A percentile compares a stretch with the other conserved stretches of the same genome.
These are phyloP conservation scores for Aurantiochytrium sp. DNA, from an alignment of 108 stramenopile genomes.

Conservation along the genomic window DNA sequence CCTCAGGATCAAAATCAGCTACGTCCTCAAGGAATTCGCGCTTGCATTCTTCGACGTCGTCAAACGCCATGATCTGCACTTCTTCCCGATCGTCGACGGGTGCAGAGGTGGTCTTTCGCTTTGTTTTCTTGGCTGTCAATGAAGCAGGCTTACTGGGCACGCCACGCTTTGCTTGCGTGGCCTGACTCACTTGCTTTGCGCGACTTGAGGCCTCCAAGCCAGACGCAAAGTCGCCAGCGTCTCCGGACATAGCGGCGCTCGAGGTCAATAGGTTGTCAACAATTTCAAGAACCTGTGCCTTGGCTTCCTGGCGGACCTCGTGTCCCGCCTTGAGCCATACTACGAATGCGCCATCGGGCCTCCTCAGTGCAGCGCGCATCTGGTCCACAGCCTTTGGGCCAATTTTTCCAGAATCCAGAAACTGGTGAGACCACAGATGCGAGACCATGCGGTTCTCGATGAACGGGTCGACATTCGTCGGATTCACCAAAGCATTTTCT, in stretches of 20 bases:
- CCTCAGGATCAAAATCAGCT: no score
- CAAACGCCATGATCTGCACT: no score
- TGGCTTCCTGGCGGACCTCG: constrained; percentile 46
- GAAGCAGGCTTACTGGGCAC: background rate
- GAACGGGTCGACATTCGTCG: constrained; percentile 51
- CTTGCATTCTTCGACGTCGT: no score
- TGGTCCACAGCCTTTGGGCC: constrained; percentile 30
- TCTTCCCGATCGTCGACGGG: no score
- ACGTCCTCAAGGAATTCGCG: no score
- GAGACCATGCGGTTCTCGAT: constrained; percentile 35
- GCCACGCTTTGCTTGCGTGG: background rate
- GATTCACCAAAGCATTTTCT: constrained; percentile 44
- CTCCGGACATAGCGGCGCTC: background rate
- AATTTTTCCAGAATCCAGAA: constrained; percentile 18
- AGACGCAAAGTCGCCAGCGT: background rate
- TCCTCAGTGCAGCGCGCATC: constrained; percentile 32
- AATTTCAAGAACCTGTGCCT: constrained; percentile 35
- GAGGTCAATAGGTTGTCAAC: constrained; percentile 35
- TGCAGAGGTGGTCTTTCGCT: no score
- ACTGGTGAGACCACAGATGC: constrained; percentile 51
- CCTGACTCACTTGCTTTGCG: background rate
- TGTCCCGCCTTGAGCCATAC: constrained; percentile 48
- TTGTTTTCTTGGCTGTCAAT: no score
- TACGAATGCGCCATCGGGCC: constrained; percentile 41
- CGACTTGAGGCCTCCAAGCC: background rate